Percentiles rank a stretch among this genome's conserved stretches.
phyloP scores from a whole-genome alignment of 805 yeast species.

The Monosporozyma aerobia region DNA sequence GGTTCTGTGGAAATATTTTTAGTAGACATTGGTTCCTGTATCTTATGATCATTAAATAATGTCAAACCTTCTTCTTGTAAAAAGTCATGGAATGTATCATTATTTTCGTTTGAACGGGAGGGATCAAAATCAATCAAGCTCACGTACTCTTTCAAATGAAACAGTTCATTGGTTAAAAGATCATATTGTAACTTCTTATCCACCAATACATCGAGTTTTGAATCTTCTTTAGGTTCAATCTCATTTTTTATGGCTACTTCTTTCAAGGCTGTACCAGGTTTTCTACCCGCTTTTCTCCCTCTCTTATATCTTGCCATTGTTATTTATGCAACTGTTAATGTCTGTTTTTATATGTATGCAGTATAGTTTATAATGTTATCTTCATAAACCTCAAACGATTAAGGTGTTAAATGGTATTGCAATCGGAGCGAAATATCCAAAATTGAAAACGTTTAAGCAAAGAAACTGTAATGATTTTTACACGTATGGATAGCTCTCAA shows the following conservation, averaged over 20 bases:
- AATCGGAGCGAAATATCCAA: not conserved
- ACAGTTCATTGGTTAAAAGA: conserved; percentile 47
- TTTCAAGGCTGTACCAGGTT: not conserved
- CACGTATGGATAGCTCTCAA: conserved; percentile 5
- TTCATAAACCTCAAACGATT: not conserved
- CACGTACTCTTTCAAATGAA: conserved; percentile 52
- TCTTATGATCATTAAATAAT: conserved; percentile 8
- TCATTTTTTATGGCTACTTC: not conserved
- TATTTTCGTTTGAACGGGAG: conserved; percentile 20
- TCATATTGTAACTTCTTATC: conserved; percentile 40
- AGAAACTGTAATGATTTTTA: not conserved
- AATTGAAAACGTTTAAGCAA: not conserved
- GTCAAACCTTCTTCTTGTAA: conserved; percentile 16
- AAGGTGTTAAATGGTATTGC: not conserved
- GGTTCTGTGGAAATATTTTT: not conserved
- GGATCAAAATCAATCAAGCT: conserved; percentile 60
- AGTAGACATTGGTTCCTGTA: conserved; percentile 3
- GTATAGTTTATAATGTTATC: not conserved
- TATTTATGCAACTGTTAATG: not conserved
- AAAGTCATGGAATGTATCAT: conserved; percentile 31
- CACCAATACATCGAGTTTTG: conserved; percentile 30
- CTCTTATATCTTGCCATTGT: conserved; percentile 2
- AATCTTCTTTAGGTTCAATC: not conserved
- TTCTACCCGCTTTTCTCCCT: not conserved
- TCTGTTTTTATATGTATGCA: not conserved